A percentile compares a stretch with the other conserved stretches of the same genome.
Conservation (phyloP, 257 asterid species). For the Forsythia viridissima region DNA sequence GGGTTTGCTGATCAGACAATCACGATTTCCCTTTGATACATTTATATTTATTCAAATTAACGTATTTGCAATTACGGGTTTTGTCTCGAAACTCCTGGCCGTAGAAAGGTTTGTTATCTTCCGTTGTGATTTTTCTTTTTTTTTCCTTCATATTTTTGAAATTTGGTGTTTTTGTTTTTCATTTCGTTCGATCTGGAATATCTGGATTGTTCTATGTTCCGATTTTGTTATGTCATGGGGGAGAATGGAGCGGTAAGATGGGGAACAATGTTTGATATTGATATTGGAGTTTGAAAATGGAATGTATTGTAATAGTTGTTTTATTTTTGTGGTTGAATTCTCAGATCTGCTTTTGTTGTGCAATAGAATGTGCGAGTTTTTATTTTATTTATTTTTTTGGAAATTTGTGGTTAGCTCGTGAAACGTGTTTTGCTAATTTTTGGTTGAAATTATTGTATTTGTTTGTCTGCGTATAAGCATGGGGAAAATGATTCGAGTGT, state of each 20-base stretch:
- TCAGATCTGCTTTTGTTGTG: conserved; percentile 42
- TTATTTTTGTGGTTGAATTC: conserved; percentile 31
- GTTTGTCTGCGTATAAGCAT: conserved; percentile 22
- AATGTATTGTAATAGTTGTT: conserved; percentile 14
- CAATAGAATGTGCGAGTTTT: conserved; percentile 20
- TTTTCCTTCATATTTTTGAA: not conserved
- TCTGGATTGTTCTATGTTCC: conserved; percentile 8
- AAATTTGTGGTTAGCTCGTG: not conserved
- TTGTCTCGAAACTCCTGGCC: not conserved
- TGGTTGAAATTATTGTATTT: conserved; percentile 7
- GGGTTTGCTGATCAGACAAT: conserved; percentile 53
- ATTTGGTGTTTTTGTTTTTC: not conserved
- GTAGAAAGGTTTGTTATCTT: conserved; percentile 27
- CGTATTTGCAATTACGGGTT: not conserved
- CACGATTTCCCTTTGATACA: conserved; percentile 27
- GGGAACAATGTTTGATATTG: conserved; percentile 15
- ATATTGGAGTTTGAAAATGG: conserved; percentile 24
- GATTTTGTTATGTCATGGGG: not conserved
- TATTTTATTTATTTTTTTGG: conserved; percentile 6
- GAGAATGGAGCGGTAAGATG: not conserved
- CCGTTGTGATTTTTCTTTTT: not conserved
- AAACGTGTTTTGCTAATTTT: conserved; percentile 9
- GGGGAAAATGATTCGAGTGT: not conserved
- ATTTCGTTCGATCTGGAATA: conserved; percentile 35
- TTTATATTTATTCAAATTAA: not conserved